Evolutionary conservation across 257 asterid species (phyloP).

Genomic region (Buddleja alternifolia): DNA sequence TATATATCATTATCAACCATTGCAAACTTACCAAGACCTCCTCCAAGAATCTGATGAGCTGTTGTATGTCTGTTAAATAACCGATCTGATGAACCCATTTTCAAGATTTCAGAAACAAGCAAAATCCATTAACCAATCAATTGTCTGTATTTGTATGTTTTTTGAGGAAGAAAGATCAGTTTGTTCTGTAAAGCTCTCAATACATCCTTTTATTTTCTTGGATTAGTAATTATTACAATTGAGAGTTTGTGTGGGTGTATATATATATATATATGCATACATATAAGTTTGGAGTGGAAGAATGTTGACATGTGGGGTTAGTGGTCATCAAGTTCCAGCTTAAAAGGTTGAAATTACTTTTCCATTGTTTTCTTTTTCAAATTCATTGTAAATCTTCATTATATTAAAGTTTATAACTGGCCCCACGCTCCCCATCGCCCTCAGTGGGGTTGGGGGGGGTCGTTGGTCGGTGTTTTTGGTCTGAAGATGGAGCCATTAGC

Average conservation of each 20-base stretch:
- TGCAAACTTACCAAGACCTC: conserved; percentile 65
- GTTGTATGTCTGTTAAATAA: conserved; percentile 63
- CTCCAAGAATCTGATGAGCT: conserved; percentile 88
- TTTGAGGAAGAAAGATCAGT: conserved; percentile 27
- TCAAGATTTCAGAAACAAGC: conserved; percentile 27
- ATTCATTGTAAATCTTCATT: conserved; percentile 18
- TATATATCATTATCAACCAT: background rate
- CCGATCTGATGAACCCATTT: conserved; percentile 73
- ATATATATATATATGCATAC: too few relatives aligned
- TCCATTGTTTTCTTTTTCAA: conserved; percentile 28
- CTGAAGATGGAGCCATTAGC: conserved; percentile 10
- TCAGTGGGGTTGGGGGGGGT: background rate
- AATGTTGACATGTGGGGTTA: conserved; percentile 41
- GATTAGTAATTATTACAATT: conserved; percentile 9
- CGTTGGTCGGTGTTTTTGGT: conserved; percentile 29
- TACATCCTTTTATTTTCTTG: conserved; percentile 11
- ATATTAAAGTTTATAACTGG: conserved; percentile 33
- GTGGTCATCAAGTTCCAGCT: conserved; percentile 57
- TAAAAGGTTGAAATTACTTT: conserved; percentile 51
- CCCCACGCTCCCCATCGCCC: conserved; percentile 14
- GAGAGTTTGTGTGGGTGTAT: conserved; percentile 11
- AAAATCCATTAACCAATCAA: conserved; percentile 28
- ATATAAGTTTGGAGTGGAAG: conserved; percentile 26
- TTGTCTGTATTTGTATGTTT: conserved; percentile 22
- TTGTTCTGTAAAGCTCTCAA: conserved; percentile 25